Evolutionary conservation across 305 asterid species (phyloP), one percentile per base, ranked within the genome.

Genomic region (Solanum chacoense): DNA sequence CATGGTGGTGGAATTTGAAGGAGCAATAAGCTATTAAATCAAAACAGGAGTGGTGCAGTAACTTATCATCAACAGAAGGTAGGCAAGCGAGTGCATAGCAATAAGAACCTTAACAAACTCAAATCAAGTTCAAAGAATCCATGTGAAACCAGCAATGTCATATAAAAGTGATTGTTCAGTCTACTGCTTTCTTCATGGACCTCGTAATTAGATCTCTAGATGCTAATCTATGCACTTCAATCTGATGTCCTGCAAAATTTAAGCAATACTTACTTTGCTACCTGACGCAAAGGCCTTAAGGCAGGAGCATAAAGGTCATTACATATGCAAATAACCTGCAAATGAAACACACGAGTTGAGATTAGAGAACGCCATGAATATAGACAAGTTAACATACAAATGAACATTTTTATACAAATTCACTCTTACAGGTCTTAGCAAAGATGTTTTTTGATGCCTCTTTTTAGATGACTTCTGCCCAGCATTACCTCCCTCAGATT

Each of bases 231-330:
- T 83, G 87, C 67, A 31, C 87, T 83, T 50, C 73, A 55, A 50
- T 83, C 31, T 55, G 87, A 11, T 83, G 31, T 83, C 73, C 4
- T 83, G 87, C 38, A 50, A 32, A 83, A 83, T 31, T 50, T 31
- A 11, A 83, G 74, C 32, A 88, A 88, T 29, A 91, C 99, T 92
- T 93, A 97, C 99, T 94, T 97, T 88, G 99, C 99, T 93, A 97
- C 97, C 92, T 96, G 98, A 80, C 99, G 99, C 91, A 97, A 90
- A 89, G 95, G 94, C 93, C 99, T 95, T 88, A 97, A 93, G 88
- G 98, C 98, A 90, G 99, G 98, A 55, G 95, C 96, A 92, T 97
- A 97, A 88, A 97, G 94, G 92, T 97, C 99, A 89, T 97, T 97
- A 90, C 99, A 97, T 87, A 97, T 96, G 89, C 99, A 97, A 89